Evolutionary conservation across 2,329 filamentous ascomycete species (phyloP).

Genomic region (Rhytidhysteron rufulum): DNA sequence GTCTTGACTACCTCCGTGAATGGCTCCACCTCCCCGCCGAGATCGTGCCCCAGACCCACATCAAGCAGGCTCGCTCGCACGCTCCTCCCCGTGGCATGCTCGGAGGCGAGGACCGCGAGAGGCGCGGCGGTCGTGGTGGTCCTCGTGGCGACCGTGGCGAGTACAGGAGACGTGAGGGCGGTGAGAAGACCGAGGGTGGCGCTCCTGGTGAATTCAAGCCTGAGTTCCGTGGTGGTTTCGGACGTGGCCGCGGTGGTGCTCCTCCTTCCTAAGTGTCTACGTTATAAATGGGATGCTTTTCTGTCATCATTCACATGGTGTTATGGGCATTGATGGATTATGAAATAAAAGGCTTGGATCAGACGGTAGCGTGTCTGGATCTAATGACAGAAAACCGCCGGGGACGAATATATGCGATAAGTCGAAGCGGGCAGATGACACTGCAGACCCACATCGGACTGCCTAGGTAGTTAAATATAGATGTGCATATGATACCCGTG

Average conservation of each 20-base stretch:
- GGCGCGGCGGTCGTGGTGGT: slow-evolving; percentile 67
- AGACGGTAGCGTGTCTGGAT: slow-evolving; percentile 47
- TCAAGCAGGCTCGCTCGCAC: slow-evolving; percentile 99
- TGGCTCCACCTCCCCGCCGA: slow-evolving; percentile 99
- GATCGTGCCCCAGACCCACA: slow-evolving; percentile 99
- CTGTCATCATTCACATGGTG: too few relatives aligned
- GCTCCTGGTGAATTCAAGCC: slow-evolving; percentile 42
- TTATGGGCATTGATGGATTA: slow-evolving; percentile 6
- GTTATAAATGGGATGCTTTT: too few relatives aligned
- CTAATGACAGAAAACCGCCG: slow-evolving; percentile 50
- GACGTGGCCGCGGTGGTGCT: slow-evolving; percentile 34
- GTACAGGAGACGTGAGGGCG: slow-evolving; percentile 84
- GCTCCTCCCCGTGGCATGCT: slow-evolving; percentile 98
- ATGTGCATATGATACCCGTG: too few relatives aligned
- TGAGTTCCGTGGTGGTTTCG: slow-evolving; percentile 43
- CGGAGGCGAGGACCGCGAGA: slow-evolving; percentile 78
- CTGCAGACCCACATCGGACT: slow-evolving; percentile 7
- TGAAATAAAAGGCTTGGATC: slow-evolving; percentile 33
- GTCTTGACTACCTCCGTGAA: slow-evolving; percentile 99
- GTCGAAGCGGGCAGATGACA: slow-evolving; percentile 39
- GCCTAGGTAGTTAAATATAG: slow-evolving; percentile 1
- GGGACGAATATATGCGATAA: slow-evolving; percentile 42
- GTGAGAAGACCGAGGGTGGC: slow-evolving; percentile 35
- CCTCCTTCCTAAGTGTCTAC: slow-evolving; percentile 34
- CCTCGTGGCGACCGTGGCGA: slow-evolving; percentile 73